Evolutionary conservation across 2,329 filamentous ascomycete species (phyloP).

Genomic region (Botryotinia globosa): DNA sequence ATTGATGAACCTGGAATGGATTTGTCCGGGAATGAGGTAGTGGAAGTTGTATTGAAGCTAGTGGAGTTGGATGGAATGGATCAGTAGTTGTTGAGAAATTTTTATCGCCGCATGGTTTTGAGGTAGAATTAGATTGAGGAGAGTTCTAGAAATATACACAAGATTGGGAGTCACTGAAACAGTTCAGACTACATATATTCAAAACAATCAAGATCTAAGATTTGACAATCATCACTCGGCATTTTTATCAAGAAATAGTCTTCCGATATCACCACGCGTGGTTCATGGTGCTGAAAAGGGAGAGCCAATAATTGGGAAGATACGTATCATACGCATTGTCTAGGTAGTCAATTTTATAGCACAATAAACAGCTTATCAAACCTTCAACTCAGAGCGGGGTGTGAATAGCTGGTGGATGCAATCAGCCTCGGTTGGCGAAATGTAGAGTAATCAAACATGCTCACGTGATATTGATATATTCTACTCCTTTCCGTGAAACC

Average conservation of each 20-base stretch:
- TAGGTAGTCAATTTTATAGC: neutral
- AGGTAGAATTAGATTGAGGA: neutral
- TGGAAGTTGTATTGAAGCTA: conserved; percentile 73
- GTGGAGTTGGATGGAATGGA: conserved; percentile 90
- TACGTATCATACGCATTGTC: neutral
- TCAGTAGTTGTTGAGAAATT: conserved; percentile 28
- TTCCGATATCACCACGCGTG: neutral
- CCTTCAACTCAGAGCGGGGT: neutral
- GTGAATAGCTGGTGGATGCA: neutral
- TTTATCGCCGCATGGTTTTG: neutral
- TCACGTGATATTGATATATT: neutral
- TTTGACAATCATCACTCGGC: neutral
- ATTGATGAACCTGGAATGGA: conserved; percentile 70
- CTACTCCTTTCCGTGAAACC: neutral
- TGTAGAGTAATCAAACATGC: neutral
- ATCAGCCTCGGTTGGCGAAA: neutral
- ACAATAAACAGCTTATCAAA: neutral
- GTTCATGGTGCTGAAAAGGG: neutral
- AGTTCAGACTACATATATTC: neutral
- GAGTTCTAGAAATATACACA: neutral
- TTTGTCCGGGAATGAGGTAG: conserved; percentile 61
- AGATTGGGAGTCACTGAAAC: neutral
- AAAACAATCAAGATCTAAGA: neutral
- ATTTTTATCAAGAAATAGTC: neutral
- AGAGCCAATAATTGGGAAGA: neutral